Evolutionary conservation across 768 basidiomycete species (phyloP), one percentile per base, ranked within the genome.

Genomic region (Mycena crocata): DNA sequence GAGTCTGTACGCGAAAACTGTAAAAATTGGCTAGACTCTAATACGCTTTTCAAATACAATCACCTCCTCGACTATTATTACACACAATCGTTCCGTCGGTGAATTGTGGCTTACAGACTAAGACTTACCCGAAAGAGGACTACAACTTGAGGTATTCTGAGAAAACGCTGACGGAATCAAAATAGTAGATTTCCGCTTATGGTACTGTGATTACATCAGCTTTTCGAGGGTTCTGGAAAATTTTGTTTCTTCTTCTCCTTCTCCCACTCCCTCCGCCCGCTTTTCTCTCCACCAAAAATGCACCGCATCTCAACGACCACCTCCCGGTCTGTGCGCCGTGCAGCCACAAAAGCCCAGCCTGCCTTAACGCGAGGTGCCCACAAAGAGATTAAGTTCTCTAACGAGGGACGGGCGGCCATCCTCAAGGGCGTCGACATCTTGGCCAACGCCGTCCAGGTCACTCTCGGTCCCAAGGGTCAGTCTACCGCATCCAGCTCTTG

Each of bases 331-430:
- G 84, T 91, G 74, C 91, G 90, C 70, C 89, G 90, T 73, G 88
- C 86, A 56, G 89, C 89, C 35, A 80, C 84, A 49, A 88, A 87
- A 75, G 78, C 83, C 15, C 85, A 85, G 75, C 86, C 89, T 64
- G 71, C 85, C 14, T 73, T 89, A 26, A 77, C 82, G 31, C 90
- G 94, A 62, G 90, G 91, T 66, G 92, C 89, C 21, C 94, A 96
- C 88, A 98, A 98, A 87, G 96, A 98, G 79, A 93, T 99, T 79
- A 92, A 93, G 82, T 98, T 99, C 82, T 93, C 92, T 76, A 96
- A 98, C 79, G 95, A 95, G 71, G 96, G 96, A 71, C 89, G 96
- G 69, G 94, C 95, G 32, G 89, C 90, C 80, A 97, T 98, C 82
- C 87, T 98, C 72, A 92, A 92, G 79, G 97, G 97, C 80, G 96